Evolutionary conservation across 495 filamentous ascomycete genomes (phyloP).

Genomic region (Tuber aestivum): DNA sequence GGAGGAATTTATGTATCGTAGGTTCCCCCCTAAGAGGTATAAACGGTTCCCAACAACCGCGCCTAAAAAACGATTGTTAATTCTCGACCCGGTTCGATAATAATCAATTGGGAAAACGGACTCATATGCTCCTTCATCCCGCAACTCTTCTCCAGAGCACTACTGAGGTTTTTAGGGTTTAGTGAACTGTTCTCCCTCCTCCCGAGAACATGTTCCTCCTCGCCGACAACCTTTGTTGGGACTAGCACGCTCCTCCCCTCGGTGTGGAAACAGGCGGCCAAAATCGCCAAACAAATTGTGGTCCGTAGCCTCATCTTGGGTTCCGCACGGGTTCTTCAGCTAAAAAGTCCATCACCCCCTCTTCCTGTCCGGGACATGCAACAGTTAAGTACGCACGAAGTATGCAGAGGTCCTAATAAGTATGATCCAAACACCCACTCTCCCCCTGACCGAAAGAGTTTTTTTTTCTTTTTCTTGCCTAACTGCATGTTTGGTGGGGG

Average conservation of each 20-base stretch:
- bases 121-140: neutral
- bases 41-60: neutral
- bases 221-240: neutral
- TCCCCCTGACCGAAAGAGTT: neutral
- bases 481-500: neutral
- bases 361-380: neutral
- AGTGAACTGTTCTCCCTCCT: neutral
- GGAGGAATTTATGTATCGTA: neutral
- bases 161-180: neutral
- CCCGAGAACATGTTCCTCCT: neutral
- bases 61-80: neutral
- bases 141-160: neutral
- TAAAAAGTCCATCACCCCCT: neutral
- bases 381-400: neutral
- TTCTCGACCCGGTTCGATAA: neutral
- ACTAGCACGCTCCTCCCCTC: neutral
- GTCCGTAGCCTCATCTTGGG: neutral
- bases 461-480: neutral
- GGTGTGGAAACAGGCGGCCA: neutral
- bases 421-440: neutral
- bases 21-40: conserved; percentile 11
- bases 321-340: neutral
- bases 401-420: neutral
- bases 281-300: neutral
- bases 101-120: neutral